A percentile compares a stretch with the other conserved stretches of the same genome.
These are phyloP conservation scores for Trichoderma erinaceum DNA, from an alignment of 495 filamentous ascomycete species.

Conservation along the genomic window DNA sequence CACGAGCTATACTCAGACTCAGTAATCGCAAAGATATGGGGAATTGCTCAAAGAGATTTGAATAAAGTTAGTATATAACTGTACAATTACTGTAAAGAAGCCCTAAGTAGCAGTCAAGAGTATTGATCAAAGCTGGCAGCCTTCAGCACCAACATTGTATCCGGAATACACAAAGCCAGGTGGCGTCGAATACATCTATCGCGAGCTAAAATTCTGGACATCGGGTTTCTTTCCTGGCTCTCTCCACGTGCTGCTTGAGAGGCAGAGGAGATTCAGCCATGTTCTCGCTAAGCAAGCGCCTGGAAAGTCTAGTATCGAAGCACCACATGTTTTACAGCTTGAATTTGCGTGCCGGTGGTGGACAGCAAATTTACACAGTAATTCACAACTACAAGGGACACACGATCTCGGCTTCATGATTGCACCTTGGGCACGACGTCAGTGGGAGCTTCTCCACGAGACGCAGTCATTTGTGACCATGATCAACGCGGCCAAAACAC, in stretches of 20 bases:
- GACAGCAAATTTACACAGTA: conserved; percentile 31
- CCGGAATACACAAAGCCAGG: conserved; percentile 23
- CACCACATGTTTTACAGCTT: conserved; percentile 1
- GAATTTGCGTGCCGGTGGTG: conserved; percentile 30
- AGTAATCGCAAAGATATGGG: conserved; percentile 28
- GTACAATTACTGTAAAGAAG: background rate
- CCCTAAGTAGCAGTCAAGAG: background rate
- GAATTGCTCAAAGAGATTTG: conserved; percentile 21
- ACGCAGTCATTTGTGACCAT: conserved; percentile 27
- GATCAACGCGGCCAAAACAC: conserved; percentile 31
- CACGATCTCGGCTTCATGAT: conserved; percentile 47
- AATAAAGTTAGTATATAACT: conserved; percentile 12
- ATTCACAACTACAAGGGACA: conserved; percentile 32
- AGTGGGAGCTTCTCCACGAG: conserved; percentile 33
- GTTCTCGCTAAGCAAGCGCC: background rate
- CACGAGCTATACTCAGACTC: conserved; percentile 27
- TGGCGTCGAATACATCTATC: conserved; percentile 23
- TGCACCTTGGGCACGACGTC: conserved; percentile 31
- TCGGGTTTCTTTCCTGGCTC: conserved; percentile 39
- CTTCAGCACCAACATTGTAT: conserved; percentile 28
- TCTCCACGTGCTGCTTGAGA: conserved; percentile 31
- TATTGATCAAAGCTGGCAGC: no score
- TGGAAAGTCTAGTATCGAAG: background rate
- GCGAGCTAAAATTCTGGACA: conserved; percentile 37
- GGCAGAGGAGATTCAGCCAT: conserved; percentile 27